Percentiles rank a stretch among this genome's conserved stretches.
phyloP scores from a whole-genome alignment of 495 filamentous ascomycete species.

The Penicillium coffeae region DNA sequence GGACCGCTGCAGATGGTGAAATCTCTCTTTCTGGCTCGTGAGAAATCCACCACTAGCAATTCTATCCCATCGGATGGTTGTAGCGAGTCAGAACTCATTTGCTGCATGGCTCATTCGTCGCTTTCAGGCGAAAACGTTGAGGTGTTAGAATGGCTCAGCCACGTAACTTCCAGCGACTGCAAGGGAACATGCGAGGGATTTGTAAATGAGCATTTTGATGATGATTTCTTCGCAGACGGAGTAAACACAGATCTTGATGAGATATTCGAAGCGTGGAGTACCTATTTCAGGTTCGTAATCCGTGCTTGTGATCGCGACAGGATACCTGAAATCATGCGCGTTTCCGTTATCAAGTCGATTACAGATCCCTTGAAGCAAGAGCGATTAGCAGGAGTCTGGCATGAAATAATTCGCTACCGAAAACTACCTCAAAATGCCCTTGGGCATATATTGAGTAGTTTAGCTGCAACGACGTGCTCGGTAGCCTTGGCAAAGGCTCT shows the following conservation, averaged over 20 bases:
- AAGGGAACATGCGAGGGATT: not conserved
- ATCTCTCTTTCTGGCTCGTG: not conserved
- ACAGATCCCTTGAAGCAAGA: slow-evolving; percentile 31
- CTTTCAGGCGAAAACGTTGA: not conserved
- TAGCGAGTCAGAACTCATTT: not conserved
- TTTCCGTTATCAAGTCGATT: not conserved
- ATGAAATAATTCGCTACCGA: not conserved
- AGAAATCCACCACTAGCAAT: not conserved
- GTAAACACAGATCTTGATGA: not conserved
- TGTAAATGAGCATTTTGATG: not conserved
- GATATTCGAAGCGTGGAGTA: not conserved
- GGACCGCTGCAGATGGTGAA: not conserved
- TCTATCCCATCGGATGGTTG: not conserved
- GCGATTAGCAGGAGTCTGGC: not conserved
- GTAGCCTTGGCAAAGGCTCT: slow-evolving; percentile 61
- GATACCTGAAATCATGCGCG: not conserved
- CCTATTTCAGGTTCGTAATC: not conserved
- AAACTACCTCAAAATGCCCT: not conserved
- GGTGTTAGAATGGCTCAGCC: not conserved
- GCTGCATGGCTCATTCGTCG: not conserved
- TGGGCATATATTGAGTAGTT: not conserved
- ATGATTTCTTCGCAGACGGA: not conserved
- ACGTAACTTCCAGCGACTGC: not conserved
- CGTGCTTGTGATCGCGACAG: not conserved
- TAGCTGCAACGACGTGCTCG: not conserved